A percentile compares a stretch with the other conserved stretches of the same genome.
Evolutionary conservation across 2,329 filamentous ascomycete species (phyloP).

Genomic region (Scytalidium sp.): DNA sequence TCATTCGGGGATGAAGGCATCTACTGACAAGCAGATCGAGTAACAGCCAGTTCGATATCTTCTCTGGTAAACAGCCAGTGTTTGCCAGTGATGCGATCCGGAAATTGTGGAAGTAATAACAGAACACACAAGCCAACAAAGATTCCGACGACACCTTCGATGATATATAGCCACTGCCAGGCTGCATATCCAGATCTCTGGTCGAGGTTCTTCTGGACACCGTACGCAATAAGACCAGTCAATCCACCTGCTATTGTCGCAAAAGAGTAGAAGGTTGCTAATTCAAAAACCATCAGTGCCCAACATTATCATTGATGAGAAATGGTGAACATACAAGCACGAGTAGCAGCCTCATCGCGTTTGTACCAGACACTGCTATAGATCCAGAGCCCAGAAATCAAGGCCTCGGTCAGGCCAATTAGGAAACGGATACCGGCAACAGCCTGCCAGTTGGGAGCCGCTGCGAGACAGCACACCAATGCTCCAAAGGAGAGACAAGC

Average conservation of each 20-base stretch:
- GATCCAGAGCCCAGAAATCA: neutral
- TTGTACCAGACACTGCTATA: neutral
- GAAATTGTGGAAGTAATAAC: too few relatives aligned
- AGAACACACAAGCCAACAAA: too few relatives aligned
- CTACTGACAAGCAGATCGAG: neutral
- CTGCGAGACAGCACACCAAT: neutral
- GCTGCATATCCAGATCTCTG: constrained; percentile 16
- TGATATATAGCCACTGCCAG: constrained; percentile 18
- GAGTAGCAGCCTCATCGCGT: neutral
- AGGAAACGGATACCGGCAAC: neutral
- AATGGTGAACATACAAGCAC: neutral
- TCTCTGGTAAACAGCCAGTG: too few relatives aligned
- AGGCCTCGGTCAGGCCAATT: neutral
- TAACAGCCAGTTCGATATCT: constrained; percentile 10
- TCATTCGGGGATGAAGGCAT: neutral
- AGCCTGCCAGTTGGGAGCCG: neutral
- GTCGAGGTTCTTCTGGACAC: constrained; percentile 9
- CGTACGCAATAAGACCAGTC: constrained; percentile 16
- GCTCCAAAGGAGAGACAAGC: neutral
- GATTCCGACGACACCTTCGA: too few relatives aligned
- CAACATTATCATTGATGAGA: neutral
- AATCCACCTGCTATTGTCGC: constrained; percentile 12
- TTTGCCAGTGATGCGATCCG: too few relatives aligned
- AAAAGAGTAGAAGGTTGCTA: constrained; percentile 15
- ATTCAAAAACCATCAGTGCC: neutral